Evolutionary conservation across 192 early-diverging fungal genomes (phyloP).

Genomic region (Rhizophlyctis rosea): DNA sequence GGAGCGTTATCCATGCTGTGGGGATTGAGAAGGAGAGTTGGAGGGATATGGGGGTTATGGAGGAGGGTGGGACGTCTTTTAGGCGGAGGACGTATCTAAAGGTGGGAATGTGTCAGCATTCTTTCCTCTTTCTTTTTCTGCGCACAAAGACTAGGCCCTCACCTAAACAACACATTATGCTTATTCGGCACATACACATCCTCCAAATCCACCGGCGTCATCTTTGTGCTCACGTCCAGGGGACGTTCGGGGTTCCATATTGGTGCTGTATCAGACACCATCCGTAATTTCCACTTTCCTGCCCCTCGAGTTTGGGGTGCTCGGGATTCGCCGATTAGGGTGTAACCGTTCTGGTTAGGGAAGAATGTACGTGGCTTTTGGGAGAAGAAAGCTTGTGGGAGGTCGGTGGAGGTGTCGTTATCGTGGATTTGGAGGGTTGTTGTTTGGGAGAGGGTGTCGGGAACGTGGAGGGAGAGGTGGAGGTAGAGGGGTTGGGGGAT

Average conservation of each 20-base stretch:
- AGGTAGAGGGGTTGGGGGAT: constrained; percentile 43
- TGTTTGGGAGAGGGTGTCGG: constrained; percentile 34
- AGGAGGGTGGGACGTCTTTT: constrained; percentile 48
- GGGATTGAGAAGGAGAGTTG: constrained; percentile 49
- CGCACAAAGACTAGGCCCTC: no score
- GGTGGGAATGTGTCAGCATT: neutral
- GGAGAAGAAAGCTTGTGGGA: constrained; percentile 38
- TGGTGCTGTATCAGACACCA: constrained; percentile 35
- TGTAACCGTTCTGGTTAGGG: constrained; percentile 51
- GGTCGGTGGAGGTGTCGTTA: constrained; percentile 45
- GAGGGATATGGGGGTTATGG: constrained; percentile 36
- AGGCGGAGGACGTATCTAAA: constrained; percentile 44
- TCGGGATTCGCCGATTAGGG: constrained; percentile 43
- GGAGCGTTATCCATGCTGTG: constrained; percentile 35
- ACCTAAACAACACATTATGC: constrained; percentile 56
- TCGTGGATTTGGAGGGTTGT: constrained; percentile 43
- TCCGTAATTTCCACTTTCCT: constrained; percentile 53
- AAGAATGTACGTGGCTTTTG: constrained; percentile 30
- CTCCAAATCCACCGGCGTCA: constrained; percentile 52
- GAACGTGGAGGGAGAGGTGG: constrained; percentile 38
- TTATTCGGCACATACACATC: constrained; percentile 53
- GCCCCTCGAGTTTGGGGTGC: constrained; percentile 17
- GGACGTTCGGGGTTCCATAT: constrained; percentile 30
- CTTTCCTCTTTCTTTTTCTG: no score
- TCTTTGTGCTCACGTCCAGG: constrained; percentile 40